A percentile compares a stretch with the other conserved stretches of the same genome.
Conservation (phyloP, 306 rosid genomes). For the Fragaria vesca region DNA sequence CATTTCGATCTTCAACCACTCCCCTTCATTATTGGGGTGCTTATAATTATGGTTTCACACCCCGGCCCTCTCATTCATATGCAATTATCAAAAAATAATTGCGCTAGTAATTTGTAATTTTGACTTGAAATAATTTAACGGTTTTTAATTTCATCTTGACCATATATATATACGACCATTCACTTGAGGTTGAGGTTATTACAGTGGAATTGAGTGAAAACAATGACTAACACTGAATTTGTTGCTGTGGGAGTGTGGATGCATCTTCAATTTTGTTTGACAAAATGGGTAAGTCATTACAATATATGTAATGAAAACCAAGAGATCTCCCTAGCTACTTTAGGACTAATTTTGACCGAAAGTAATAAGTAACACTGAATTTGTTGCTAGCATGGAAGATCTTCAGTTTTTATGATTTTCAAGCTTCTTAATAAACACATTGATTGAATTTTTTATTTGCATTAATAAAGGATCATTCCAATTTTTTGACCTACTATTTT, state of each 20-base stretch:
- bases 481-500: not conserved
- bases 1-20: not conserved
- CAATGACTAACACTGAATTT: not conserved
- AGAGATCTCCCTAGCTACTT: not conserved
- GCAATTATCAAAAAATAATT: not conserved
- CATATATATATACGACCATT: not conserved
- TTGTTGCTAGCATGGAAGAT: not conserved
- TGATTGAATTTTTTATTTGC: not conserved
- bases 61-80: not conserved
- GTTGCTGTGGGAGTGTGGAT: not conserved
- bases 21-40: not conserved
- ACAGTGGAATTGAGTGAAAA: not conserved
- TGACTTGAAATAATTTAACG: not conserved
- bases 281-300: not conserved
- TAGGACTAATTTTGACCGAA: not conserved
- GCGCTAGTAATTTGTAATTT: not conserved
- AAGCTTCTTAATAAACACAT: not conserved
- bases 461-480: not conserved
- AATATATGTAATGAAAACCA: not conserved
- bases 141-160: not conserved
- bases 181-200: not conserved
- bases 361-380: not conserved
- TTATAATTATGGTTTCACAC: not conserved
- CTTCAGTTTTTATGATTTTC: not conserved
- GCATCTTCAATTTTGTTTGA: constrained; percentile 7